A percentile compares a stretch with the other conserved stretches of the same genome.
phyloP scores from a whole-genome alignment of 2,329 filamentous ascomycete species.

The Thermoascus crustaceus region DNA sequence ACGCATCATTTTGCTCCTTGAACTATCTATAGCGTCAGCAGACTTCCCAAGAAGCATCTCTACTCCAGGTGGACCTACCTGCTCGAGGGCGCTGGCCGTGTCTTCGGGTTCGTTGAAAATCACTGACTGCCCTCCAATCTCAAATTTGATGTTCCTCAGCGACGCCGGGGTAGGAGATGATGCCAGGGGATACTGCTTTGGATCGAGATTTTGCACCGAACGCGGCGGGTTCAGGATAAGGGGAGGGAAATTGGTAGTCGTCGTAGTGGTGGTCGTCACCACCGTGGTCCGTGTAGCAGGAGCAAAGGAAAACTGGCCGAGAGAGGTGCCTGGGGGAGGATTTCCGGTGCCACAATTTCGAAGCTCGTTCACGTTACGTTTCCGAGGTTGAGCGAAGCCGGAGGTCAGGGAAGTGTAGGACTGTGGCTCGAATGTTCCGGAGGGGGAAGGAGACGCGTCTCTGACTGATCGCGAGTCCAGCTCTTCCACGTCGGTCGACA shows the following conservation, averaged over 20 bases:
- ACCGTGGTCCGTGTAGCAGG: constrained; percentile 58
- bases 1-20: constrained; percentile 35
- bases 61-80: constrained; percentile 39
- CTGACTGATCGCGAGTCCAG: constrained; percentile 7
- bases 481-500: constrained; percentile 4
- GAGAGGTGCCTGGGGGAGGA: constrained; percentile 29
- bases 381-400: constrained; percentile 9
- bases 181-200: constrained; percentile 85
- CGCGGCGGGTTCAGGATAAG: constrained; percentile 67
- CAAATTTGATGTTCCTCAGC: constrained; percentile 68
- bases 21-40: too few relatives aligned
- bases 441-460: constrained; percentile 10
- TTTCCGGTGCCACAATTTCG: constrained; percentile 15
- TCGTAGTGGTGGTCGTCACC: constrained; percentile 87
- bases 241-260: constrained; percentile 73
- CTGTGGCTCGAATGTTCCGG: constrained; percentile 3
- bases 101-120: constrained; percentile 57
- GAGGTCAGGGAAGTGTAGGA: constrained; percentile 4
- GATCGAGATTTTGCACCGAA: constrained; percentile 64
- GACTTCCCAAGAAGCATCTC: too few relatives aligned
- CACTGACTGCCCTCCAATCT: constrained; percentile 54
- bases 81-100: constrained; percentile 43
- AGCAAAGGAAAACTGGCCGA: constrained; percentile 55
- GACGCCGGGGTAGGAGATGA: constrained; percentile 71
- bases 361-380: constrained; percentile 22